phyloP scores from a whole-genome alignment of 371 early-diverging fungal genomes.

The Dichotomocladium elegans region DNA sequence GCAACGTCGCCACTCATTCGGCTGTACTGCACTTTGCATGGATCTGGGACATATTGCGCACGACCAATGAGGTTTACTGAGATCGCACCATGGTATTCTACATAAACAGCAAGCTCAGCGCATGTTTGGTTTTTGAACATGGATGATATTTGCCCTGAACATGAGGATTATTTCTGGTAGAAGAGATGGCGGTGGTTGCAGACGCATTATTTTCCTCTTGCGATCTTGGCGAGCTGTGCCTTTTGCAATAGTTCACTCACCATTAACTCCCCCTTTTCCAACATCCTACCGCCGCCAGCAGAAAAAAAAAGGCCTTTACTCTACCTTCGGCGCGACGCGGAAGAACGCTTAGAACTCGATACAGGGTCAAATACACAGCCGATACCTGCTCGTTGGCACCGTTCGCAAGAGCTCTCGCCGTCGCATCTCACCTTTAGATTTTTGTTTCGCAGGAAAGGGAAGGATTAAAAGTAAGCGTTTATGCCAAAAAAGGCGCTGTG shows the following conservation, averaged over 20 bases:
- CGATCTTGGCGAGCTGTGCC: not conserved
- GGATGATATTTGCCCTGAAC: not conserved
- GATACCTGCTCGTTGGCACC: constrained; percentile 33
- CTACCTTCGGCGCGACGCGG: constrained; percentile 27
- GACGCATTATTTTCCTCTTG: not conserved
- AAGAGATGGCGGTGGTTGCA: constrained; percentile 8
- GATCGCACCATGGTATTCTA: not conserved
- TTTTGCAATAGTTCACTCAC: too few relatives aligned
- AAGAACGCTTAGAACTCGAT: constrained; percentile 32
- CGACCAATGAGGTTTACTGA: constrained; percentile 1
- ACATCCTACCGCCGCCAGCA: not conserved
- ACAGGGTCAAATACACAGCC: constrained; percentile 40
- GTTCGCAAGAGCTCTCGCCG: constrained; percentile 42
- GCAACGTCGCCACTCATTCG: constrained; percentile 1
- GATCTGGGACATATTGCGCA: not conserved
- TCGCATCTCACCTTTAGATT: constrained; percentile 40
- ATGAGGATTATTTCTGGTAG: not conserved
- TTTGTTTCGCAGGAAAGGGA: not conserved
- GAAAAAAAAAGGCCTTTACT: not conserved
- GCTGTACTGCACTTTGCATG: too few relatives aligned
- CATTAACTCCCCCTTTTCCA: too few relatives aligned
- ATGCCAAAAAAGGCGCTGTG: constrained; percentile 31
- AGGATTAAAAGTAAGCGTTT: not conserved
- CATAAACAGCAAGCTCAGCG: not conserved
- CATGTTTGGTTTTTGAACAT: constrained; percentile 19